Evolutionary conservation across 192 early-diverging fungal genomes (phyloP).

Genomic region (Ramicandelaber brevisporus): DNA sequence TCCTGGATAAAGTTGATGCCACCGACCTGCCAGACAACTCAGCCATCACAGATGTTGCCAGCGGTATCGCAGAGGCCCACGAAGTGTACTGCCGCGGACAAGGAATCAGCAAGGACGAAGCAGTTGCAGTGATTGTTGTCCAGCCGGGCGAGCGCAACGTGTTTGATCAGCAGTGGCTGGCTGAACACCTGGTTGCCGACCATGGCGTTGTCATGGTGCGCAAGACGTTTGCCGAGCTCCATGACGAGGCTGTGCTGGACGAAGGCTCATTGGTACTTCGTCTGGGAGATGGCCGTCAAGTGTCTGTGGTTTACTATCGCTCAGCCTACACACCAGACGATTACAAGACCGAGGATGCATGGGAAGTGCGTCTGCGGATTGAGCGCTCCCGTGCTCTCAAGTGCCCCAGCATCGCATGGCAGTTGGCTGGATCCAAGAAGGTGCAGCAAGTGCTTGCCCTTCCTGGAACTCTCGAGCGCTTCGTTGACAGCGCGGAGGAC

Average conservation of each 20-base stretch:
- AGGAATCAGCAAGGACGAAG: slow-evolving; percentile 20
- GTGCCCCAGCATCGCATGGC: slow-evolving; percentile 73
- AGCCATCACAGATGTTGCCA: slow-evolving; percentile 38
- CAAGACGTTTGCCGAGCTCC: slow-evolving; percentile 27
- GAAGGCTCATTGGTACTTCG: slow-evolving; percentile 8
- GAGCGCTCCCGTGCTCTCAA: slow-evolving; percentile 66
- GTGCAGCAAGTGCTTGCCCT: slow-evolving; percentile 76
- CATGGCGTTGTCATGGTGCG: slow-evolving; percentile 1
- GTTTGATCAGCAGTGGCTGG: slow-evolving; percentile 80
- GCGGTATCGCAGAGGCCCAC: slow-evolving; percentile 46
- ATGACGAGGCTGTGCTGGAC: slow-evolving; percentile 25
- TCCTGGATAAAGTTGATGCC: slow-evolving; percentile 5
- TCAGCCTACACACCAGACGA: slow-evolving; percentile 79
- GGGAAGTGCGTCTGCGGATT: slow-evolving; percentile 64
- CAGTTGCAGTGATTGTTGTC: slow-evolving; percentile 65
- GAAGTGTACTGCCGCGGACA: slow-evolving; percentile 9
- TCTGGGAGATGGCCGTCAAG: slow-evolving; percentile 36
- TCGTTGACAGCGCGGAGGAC: slow-evolving; percentile 6
- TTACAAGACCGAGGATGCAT: slow-evolving; percentile 60
- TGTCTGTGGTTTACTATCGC: slow-evolving; percentile 75
- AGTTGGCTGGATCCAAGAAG: slow-evolving; percentile 88
- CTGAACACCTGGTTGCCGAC: slow-evolving; percentile 27
- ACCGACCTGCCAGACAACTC: slow-evolving; percentile 32
- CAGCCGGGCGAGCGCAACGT: slow-evolving; percentile 81
- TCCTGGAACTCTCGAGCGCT: slow-evolving; percentile 59